Conservation (phyloP, 2,329 filamentous ascomycete genomes). For the Colletotrichum truncatum region DNA sequence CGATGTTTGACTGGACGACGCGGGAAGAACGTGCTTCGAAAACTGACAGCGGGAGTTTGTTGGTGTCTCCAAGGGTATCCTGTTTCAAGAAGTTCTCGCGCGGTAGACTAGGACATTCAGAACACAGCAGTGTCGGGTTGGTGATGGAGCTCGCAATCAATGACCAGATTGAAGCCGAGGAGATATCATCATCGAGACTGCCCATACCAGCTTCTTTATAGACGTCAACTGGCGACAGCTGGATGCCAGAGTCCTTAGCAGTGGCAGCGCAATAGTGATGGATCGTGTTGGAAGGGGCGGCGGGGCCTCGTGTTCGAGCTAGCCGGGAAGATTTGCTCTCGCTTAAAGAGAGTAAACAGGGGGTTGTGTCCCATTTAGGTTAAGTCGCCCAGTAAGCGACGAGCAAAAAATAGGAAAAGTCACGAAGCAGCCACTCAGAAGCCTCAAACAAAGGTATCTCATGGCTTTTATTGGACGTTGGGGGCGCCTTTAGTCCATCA, state of each 20-base stretch:
- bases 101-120: not conserved
- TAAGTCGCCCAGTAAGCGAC: slow-evolving; percentile 33
- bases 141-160: not conserved
- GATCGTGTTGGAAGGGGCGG: slow-evolving; percentile 8
- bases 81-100: not conserved
- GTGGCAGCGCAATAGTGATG: not conserved
- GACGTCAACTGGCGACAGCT: not conserved
- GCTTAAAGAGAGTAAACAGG: slow-evolving; percentile 1
- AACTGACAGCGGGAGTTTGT: slow-evolving; percentile 29
- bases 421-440: slow-evolving; percentile 10
- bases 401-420: not conserved
- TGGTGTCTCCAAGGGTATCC: slow-evolving; percentile 17
- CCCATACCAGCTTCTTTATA: too few species aligned
- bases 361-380: slow-evolving; percentile 32
- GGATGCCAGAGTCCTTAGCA: not conserved
- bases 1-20: slow-evolving; percentile 23
- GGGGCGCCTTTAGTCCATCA: not conserved
- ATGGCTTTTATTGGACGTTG: slow-evolving; percentile 11
- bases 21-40: not conserved
- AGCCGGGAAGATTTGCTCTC: slow-evolving; percentile 13
- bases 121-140: not conserved
- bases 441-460: not conserved
- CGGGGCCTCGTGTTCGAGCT: slow-evolving; percentile 22
- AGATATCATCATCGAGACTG: not conserved
- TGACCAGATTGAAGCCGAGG: not conserved